Base-by-base conservation (phyloP, 768 basidiomycete species). In the Lactifluus volemus region DNA sequence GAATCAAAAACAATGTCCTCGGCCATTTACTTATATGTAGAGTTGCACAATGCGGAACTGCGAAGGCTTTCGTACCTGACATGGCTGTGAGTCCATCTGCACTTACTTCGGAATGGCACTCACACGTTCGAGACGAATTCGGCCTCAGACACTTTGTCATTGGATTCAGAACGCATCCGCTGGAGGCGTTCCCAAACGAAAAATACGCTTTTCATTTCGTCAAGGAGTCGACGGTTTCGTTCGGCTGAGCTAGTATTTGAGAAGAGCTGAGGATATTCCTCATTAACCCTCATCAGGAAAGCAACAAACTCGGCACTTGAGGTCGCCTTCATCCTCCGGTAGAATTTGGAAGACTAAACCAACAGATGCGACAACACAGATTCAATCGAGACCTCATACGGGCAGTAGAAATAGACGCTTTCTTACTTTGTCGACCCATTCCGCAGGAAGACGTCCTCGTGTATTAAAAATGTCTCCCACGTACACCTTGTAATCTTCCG, bases 81-180 rank as follows among this genome's bases (percentile, higher is more conserved):
- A 32, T 30, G 48, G 11, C 12, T 10, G 30, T 57, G 49, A 58
- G 49, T 25, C 47, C 34, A 55, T n/a, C 21, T 12, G 36, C 32
- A 47, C 21, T 29, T 36, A 51, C 17, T 25, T n/a, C 36, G 29
- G 21, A 19, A 19, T 2, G 32, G 45, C 10, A 70, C 80, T 52
- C 68, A 84, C 80, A 83, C 80, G 53, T 79, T 79, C n/a, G 77
- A 75, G 15, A 75, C 80, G 59, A 75, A 81, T 62, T 82, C 82
- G 1, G 81, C 79, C 63, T 84, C 82, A 2, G 79, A 80, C 71
- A 75, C 78, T 65, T 73, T 81, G 55, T 80, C 77, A 19, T 74
- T 74, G 5, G 75, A 74, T 5, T 68, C 68, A n/a, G 61, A 36
- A 12, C 70, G 74, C 78, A 82, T 80, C 57, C 68, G 70, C 9